Conservation (phyloP, 2,329 filamentous ascomycete species). For the Cercospora brassicicola region DNA sequence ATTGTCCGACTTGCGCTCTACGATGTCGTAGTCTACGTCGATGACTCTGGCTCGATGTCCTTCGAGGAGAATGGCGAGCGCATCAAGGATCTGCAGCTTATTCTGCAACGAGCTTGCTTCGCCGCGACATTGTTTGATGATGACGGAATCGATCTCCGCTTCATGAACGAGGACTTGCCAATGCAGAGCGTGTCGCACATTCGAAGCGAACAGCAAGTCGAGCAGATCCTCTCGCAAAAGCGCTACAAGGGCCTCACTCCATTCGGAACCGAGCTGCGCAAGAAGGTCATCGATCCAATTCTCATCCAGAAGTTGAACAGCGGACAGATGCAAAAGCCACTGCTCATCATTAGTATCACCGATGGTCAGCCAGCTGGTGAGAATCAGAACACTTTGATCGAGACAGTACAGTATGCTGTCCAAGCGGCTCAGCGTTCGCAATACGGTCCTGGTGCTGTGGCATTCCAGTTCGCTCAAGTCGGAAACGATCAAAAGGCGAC, state of each 20-base stretch:
- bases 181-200: slow-evolving; percentile 55
- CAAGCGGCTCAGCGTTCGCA: slow-evolving; percentile 52
- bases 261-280: slow-evolving; percentile 62
- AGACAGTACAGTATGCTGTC: slow-evolving; percentile 58
- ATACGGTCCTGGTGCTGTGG: slow-evolving; percentile 58
- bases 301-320: slow-evolving; percentile 55
- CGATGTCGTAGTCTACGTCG: slow-evolving; percentile 64
- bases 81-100: slow-evolving; percentile 65
- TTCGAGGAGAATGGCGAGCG: slow-evolving; percentile 67
- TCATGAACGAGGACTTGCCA: slow-evolving; percentile 64
- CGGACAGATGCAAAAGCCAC: slow-evolving; percentile 60
- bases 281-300: slow-evolving; percentile 64
- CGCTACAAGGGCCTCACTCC: slow-evolving; percentile 67
- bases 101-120: slow-evolving; percentile 62
- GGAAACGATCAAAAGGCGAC: slow-evolving; percentile 65
- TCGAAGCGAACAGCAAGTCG: slow-evolving; percentile 58
- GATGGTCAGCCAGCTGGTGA: slow-evolving; percentile 67
- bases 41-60: slow-evolving; percentile 69
- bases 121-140: slow-evolving; percentile 68
- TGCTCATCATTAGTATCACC: slow-evolving; percentile 65
- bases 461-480: slow-evolving; percentile 69
- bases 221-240: slow-evolving; percentile 58
- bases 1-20: slow-evolving; percentile 63
- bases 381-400: slow-evolving; percentile 56
- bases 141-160: slow-evolving; percentile 66